phyloP scores from a whole-genome alignment of 768 basidiomycete genomes.

The Dentipellis fragilis region DNA sequence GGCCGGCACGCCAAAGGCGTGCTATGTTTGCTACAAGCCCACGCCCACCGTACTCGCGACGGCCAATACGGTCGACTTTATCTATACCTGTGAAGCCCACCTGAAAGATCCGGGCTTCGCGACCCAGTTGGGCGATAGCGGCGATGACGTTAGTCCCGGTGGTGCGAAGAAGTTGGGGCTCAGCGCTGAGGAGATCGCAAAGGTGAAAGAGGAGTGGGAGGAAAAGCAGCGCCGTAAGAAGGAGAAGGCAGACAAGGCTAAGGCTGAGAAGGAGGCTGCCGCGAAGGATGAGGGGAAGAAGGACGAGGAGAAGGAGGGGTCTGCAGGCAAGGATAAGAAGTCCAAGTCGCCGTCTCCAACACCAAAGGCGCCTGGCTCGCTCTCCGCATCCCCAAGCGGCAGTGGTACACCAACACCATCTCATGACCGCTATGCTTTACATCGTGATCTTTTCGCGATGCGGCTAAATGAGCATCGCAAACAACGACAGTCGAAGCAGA shows the following conservation, averaged over 20 bases:
- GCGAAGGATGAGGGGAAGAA: constrained; percentile 26
- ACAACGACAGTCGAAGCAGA: constrained; percentile 54
- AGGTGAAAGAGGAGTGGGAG: constrained; percentile 73
- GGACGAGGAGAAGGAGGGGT: constrained; percentile 27
- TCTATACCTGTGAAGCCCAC: constrained; percentile 80
- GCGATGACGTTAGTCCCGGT: constrained; percentile 17
- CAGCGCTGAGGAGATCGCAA: constrained; percentile 65
- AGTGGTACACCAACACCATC: constrained; percentile 23
- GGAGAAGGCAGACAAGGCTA: constrained; percentile 32
- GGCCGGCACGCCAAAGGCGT: constrained; percentile 67
- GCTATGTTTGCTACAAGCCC: constrained; percentile 70
- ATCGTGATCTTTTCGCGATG: constrained; percentile 76
- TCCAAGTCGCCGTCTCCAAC: constrained; percentile 19
- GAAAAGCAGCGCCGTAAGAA: constrained; percentile 56
- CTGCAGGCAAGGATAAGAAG: constrained; percentile 25
- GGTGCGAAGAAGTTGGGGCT: constrained; percentile 28
- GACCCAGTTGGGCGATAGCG: constrained; percentile 31
- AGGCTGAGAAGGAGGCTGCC: constrained; percentile 24
- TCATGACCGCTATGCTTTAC: constrained; percentile 73
- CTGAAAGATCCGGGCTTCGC: constrained; percentile 75
- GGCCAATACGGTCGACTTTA: constrained; percentile 70
- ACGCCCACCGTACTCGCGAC: constrained; percentile 83
- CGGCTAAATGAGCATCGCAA: constrained; percentile 67
- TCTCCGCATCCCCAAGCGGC: constrained; percentile 10
- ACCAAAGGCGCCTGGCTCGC: constrained; percentile 23